phyloP scores from a whole-genome alignment of 352 stramenopile species.

The Phytopythium delawarense region DNA sequence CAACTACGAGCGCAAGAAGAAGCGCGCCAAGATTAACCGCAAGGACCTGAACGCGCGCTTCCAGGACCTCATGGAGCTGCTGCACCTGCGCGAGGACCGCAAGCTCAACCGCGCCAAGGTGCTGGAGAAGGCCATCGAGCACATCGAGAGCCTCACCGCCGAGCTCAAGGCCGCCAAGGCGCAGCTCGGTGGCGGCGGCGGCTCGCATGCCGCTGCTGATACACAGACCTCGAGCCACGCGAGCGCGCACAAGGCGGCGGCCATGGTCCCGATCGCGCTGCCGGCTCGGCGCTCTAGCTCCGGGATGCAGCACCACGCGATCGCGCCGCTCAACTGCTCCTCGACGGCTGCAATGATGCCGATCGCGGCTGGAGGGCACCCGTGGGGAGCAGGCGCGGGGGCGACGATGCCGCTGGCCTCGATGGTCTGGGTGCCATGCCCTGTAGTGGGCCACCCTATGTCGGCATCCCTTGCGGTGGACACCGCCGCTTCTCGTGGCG shows the following conservation, averaged over 20 bases:
- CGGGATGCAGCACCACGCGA: neutral
- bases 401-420: slow-evolving; percentile 20
- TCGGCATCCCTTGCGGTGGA: neutral
- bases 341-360: neutral
- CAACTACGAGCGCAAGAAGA: slow-evolving; percentile 74
- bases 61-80: slow-evolving; percentile 61
- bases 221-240: neutral
- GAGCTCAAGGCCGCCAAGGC: slow-evolving; percentile 27
- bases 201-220: neutral
- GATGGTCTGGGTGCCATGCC: slow-evolving; percentile 43
- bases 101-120: slow-evolving; percentile 68
- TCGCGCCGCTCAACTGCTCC: neutral
- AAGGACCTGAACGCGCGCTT: slow-evolving; percentile 62
- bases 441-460: slow-evolving; percentile 15
- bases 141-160: slow-evolving; percentile 47
- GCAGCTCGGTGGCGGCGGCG: neutral
- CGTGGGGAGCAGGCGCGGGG: slow-evolving; percentile 14
- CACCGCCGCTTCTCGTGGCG: neutral
- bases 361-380: slow-evolving; percentile 5
- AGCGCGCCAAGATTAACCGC: slow-evolving; percentile 66
- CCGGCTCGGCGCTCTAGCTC: slow-evolving; percentile 1
- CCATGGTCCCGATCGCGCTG: neutral
- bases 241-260: neutral
- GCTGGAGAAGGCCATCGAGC: slow-evolving; percentile 58
- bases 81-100: slow-evolving; percentile 52